Percentiles rank a stretch among this genome's conserved stretches.
Evolutionary conservation across 129 eudicot species (phyloP).

Genomic region (Daucus carota): DNA sequence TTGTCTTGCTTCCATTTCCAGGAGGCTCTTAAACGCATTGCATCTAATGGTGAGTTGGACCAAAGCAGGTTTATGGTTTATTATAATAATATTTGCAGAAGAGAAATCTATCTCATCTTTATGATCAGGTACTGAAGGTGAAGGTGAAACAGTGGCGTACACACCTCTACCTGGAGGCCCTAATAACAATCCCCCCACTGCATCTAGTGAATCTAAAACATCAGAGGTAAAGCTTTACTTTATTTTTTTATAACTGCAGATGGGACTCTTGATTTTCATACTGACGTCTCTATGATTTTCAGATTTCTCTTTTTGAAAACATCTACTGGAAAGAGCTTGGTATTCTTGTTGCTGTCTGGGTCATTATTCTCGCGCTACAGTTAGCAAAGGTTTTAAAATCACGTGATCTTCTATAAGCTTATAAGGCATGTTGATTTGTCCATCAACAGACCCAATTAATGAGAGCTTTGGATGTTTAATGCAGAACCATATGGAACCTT

Average conservation of each 20-base stretch:
- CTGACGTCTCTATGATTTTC: neutral
- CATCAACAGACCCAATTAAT: neutral
- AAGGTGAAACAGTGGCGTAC: constrained; percentile 12
- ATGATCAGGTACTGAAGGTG: constrained; percentile 4
- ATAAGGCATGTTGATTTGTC: neutral
- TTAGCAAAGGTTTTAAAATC: constrained; percentile 19
- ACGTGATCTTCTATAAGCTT: neutral
- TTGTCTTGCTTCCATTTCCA: constrained; percentile 9
- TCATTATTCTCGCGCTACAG: constrained; percentile 23
- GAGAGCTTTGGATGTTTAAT: neutral
- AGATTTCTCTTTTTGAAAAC: constrained; percentile 26
- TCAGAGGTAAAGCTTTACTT: neutral
- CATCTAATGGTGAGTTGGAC: constrained; percentile 10
- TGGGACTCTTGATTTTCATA: neutral
- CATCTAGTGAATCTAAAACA: constrained; percentile 6
- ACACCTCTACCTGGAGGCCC: constrained; percentile 20
- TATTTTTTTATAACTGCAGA: neutral
- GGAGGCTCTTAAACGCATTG: constrained; percentile 8
- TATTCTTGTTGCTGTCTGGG: constrained; percentile 28
- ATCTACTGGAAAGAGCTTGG: constrained; percentile 34
- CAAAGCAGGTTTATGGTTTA: neutral
- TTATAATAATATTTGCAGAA: neutral
- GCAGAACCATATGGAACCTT: constrained; percentile 37
- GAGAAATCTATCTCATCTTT: neutral
- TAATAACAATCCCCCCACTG: neutral